A percentile compares a stretch with the other conserved stretches of the same genome.
Conservation (phyloP, 2,329 filamentous ascomycete species). For the Sarocladium strictum region DNA sequence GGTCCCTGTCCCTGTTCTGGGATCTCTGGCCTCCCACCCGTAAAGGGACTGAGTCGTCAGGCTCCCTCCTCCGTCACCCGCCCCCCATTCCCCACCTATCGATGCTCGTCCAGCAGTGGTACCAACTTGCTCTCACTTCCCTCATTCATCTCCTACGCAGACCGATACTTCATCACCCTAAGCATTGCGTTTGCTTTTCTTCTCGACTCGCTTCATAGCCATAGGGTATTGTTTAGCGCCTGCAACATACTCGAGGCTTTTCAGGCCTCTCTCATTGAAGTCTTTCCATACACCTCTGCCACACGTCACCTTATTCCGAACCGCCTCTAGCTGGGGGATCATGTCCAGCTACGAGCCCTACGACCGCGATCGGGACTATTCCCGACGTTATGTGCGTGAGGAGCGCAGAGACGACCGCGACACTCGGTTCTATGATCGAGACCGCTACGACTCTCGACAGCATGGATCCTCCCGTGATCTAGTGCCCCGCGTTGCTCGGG, state of each 20-base stretch:
- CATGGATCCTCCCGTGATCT: conserved; percentile 41
- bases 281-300: background rate
- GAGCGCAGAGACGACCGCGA: conserved; percentile 46
- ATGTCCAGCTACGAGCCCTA: conserved; percentile 50
- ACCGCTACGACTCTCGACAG: conserved; percentile 34
- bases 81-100: conserved; percentile 6
- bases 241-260: background rate
- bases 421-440: conserved; percentile 40
- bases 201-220: background rate
- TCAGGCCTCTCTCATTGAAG: background rate
- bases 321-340: conserved; percentile 9
- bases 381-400: conserved; percentile 48
- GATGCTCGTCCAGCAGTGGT: conserved; percentile 8
- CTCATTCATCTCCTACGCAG: conserved; percentile 5
- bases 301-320: background rate
- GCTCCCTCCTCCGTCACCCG: conserved; percentile 4
- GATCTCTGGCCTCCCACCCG: background rate
- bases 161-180: background rate
- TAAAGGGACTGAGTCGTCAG: background rate
- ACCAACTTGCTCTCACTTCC: conserved; percentile 2
- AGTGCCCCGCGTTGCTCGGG: conserved; percentile 44
- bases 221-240: background rate
- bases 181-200: conserved; percentile 2
- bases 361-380: conserved; percentile 37
- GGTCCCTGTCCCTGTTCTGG: background rate